Evolutionary conservation across 768 basidiomycete genomes (phyloP).

Genomic region (Pisolithus tinctorius): DNA sequence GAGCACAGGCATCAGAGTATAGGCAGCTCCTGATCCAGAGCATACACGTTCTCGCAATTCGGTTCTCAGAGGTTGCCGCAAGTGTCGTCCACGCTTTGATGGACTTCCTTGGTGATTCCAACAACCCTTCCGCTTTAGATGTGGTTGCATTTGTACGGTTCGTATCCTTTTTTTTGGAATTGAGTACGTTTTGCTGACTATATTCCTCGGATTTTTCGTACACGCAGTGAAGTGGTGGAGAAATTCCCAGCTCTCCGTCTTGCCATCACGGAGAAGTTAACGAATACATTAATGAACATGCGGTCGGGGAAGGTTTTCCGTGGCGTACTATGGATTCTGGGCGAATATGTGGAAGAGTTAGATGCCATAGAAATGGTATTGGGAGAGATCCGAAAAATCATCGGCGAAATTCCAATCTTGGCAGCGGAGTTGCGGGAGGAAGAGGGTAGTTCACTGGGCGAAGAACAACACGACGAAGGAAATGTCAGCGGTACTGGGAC

Average conservation of each 20-base stretch:
- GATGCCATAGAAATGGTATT: constrained; percentile 67
- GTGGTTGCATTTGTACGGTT: constrained; percentile 81
- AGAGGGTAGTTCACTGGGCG: constrained; percentile 39
- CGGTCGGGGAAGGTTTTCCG: constrained; percentile 97
- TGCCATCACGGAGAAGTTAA: constrained; percentile 81
- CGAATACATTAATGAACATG: constrained; percentile 74
- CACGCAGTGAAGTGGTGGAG: constrained; percentile 82
- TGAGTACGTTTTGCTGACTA: background rate
- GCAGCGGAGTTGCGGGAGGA: constrained; percentile 84
- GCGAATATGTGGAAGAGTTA: constrained; percentile 77
- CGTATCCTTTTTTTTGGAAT: constrained; percentile 18
- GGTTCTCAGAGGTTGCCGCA: constrained; percentile 94
- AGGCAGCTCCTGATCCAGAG: constrained; percentile 94
- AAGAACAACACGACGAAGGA: constrained; percentile 35
- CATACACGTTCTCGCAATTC: constrained; percentile 93
- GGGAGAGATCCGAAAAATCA: constrained; percentile 71
- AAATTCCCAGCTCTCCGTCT: constrained; percentile 87
- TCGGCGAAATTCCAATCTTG: constrained; percentile 97
- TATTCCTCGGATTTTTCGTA: background rate
- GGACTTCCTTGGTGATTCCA: constrained; percentile 93
- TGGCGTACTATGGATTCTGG: constrained; percentile 96
- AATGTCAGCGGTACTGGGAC: constrained; percentile 36
- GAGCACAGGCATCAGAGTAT: constrained; percentile 78
- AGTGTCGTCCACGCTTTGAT: constrained; percentile 90
- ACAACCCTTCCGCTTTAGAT: constrained; percentile 91